Percentiles rank a stretch among this genome's conserved stretches.
Evolutionary conservation across 371 early-diverging fungal species (phyloP).

Genomic region (Circinella minor): DNA sequence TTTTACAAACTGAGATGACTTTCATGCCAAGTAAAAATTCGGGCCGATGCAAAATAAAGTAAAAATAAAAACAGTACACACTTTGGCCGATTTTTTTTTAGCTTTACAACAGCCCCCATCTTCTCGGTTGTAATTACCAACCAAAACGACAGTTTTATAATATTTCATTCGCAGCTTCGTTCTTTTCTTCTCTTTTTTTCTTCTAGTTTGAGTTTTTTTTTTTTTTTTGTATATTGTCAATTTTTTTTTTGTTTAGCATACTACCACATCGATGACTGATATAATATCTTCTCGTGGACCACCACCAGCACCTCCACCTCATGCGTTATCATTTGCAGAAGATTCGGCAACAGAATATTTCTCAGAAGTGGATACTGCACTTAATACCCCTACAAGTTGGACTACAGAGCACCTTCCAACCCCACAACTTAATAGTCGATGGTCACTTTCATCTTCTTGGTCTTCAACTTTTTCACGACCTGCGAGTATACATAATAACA

Average conservation of each 20-base stretch:
- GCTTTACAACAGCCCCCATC: too few relatives aligned
- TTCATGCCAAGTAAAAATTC: constrained; percentile 1
- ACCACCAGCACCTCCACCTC: constrained; percentile 8
- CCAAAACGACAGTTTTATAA: not conserved
- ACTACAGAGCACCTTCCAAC: not conserved
- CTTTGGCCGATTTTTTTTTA: too few relatives aligned
- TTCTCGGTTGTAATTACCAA: too few relatives aligned
- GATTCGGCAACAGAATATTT: not conserved
- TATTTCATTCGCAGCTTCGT: not conserved
- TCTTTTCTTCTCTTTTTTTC: not conserved
- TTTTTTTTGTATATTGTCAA: not conserved
- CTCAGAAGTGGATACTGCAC: constrained; percentile 12
- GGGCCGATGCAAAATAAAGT: not conserved
- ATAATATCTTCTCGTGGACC: not conserved
- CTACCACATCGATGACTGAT: not conserved
- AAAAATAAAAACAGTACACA: too few relatives aligned
- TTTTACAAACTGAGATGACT: not conserved
- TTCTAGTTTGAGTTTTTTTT: not conserved
- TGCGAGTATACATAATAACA: not conserved
- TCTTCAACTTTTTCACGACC: constrained; percentile 13
- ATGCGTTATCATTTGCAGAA: not conserved
- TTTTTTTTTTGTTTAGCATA: not conserved
- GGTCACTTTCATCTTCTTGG: constrained; percentile 13
- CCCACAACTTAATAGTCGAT: constrained; percentile 3
- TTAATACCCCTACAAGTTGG: constrained; percentile 17